Evolutionary conservation across 441 rosid species (phyloP), one percentile per base, ranked within the genome.

Genomic region (Gossypium davidsonii): DNA sequence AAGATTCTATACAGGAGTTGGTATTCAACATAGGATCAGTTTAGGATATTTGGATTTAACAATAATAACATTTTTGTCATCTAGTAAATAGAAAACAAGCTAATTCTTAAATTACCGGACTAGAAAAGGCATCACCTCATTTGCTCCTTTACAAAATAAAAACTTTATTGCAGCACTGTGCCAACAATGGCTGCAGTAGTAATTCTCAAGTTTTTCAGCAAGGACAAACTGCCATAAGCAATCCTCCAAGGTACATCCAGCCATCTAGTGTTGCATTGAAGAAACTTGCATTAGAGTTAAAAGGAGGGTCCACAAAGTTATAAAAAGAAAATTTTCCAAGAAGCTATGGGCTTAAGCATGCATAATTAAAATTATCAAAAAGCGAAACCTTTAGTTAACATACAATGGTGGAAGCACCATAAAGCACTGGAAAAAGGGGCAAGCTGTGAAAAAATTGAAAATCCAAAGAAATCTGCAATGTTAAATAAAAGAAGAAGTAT

Each of bases 391-490:
- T 84, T 65, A 25, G 60, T 42, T 77, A 81, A 89, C 95, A 49
- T 94, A 94, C 95, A 90, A 87, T 90, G 79, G 82, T 75, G 78
- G 85, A 83, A 76, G 85, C 83, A 77, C 67, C 71, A 73, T 78
- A 72, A 25, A 83, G 88, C 76, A 85, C 70, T 0, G 93, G 92
- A 66, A 88, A 81, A 80, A 89, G 87, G 62, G 93, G 87, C 79
- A 94, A 79, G 78, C 91, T 90, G 74, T 88, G 97, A 73, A 92
- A 94, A 78, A 85, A 89, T 79, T 92, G 94, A 79, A 82, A 92
- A 76, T 88, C 90, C 88, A 90, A 77, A 0, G 96, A 88, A 76
- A 94, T 88, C 97, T 94, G 90, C 86, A 80, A 77, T 71, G 75
- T 62, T n/a, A 67, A 46, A 60, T 39, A 3, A n/a, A 44, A 25